Evolutionary conservation across 2,329 filamentous ascomycete genomes (phyloP), one percentile per base, ranked within the genome.

Genomic region (Zalaria sp.): DNA sequence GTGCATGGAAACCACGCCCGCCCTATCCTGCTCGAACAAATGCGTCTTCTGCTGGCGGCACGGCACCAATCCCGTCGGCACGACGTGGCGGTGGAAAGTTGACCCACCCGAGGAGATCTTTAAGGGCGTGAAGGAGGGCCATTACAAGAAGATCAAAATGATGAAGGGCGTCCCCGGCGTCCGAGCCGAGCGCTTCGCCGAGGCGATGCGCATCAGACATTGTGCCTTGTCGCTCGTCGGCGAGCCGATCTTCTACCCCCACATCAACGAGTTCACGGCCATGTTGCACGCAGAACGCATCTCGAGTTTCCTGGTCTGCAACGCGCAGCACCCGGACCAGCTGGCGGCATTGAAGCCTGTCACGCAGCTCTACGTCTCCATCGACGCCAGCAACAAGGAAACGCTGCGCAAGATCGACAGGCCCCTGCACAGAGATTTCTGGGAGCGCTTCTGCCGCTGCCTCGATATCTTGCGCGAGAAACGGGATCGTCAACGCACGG

Each of bases 41-140:
- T 96, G 91, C 61, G 86, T 98, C 50, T 98, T 96, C 62, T 98
- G 89, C 71, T 98, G 89, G 91, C 80, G 91, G 5, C 91, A 96
- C 57, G 91, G 89, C 41, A 96, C 91, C 0, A 98, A 96, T 58
- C 89, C 89, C 0, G 91, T 96, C 0, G 88, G 88, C 38, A 96
- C 91, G 3, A 93, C 83, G 4, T 96, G 91, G 89, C 80, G 89
- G 46, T 98, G 89, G 89, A 77, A 88, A 39, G 85, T 95, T 27
- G 91, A 96, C 57, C 81, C 85, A 0, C 88, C 89, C 0, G 82
- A 94, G 25, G 62, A 87, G 53, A 93, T 96, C 52, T 94, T 95
- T 57, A 67, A 82, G 32, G 89, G 89, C 38, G 86, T 94, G 48
- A 94, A 93, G 59, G 79, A 81, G 45, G 83, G 82, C 10, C 91